Percentiles rank a stretch among this genome's conserved stretches.
phyloP scores from a whole-genome alignment of 148 eudicot species.

The Amaranthus palmeri region DNA sequence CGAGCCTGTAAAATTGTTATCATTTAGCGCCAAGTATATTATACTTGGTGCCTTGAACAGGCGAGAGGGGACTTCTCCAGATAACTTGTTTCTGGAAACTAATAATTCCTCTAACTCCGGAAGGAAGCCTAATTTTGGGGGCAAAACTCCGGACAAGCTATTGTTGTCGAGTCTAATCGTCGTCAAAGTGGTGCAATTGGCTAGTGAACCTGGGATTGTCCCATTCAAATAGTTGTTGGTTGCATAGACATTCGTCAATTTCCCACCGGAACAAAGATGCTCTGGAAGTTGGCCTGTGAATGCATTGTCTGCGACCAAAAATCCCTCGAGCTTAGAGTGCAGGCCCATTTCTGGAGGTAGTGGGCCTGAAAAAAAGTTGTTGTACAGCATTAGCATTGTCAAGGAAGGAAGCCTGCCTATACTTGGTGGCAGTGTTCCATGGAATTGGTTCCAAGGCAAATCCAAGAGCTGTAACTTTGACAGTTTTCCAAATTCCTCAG shows the following conservation, averaged over 20 bases:
- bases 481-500: slow-evolving; percentile 35
- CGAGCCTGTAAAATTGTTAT: slow-evolving; percentile 47
- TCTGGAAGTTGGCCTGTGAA: slow-evolving; percentile 60
- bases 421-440: slow-evolving; percentile 41
- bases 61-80: slow-evolving; percentile 51
- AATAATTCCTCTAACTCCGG: slow-evolving; percentile 24
- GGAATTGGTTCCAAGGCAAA: slow-evolving; percentile 31
- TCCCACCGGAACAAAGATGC: slow-evolving; percentile 42
- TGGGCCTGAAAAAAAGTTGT: slow-evolving; percentile 42
- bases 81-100: slow-evolving; percentile 35
- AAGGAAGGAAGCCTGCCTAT: slow-evolving; percentile 38
- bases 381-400: slow-evolving; percentile 22
- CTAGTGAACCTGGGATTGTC: slow-evolving; percentile 50
- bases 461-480: slow-evolving; percentile 26
- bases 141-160: slow-evolving; percentile 42
- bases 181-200: slow-evolving; percentile 30
- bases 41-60: slow-evolving; percentile 40
- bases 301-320: slow-evolving; percentile 45
- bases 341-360: slow-evolving; percentile 57
- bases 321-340: slow-evolving; percentile 44
- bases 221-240: slow-evolving; percentile 48
- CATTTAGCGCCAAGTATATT: slow-evolving; percentile 27
- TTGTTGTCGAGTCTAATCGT: slow-evolving; percentile 39
- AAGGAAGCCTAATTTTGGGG: slow-evolving; percentile 30
- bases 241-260: slow-evolving; percentile 43